Base-by-base conservation (phyloP, 805 yeast species). In the Limtongozyma cylindracea region DNA sequence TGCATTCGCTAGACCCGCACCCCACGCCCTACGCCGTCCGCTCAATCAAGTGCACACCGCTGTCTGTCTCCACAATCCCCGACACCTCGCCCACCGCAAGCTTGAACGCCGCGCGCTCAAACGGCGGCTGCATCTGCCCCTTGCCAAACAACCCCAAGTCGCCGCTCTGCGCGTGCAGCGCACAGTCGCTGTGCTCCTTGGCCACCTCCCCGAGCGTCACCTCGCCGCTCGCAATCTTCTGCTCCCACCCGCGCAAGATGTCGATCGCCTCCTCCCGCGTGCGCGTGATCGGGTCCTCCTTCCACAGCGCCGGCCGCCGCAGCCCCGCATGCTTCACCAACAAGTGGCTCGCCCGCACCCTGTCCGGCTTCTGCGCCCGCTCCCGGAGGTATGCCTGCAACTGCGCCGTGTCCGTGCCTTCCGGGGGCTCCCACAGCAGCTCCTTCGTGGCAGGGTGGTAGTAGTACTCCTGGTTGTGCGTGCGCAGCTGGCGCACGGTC, bases 91-190 rank as follows among this genome's bases (percentile, higher is more conserved):
- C 93, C 11, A 78, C 68, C 30, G 74, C 63, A 31, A 88, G 50
- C 4, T 47, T 67, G 41, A 73, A 84, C 2, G 93, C 69, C 2
- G 88, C 91, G 27, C 67, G 67, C 44, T 88, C 98, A 38, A 88
- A 88, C 26, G 71, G 49, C 17, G 93, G 93, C 44, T 88, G 96
- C 98, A 88, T 88, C 34, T 71, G 80, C 18, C 94, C 94, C 28
- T 57, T 65, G 12, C 73, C 77, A 38, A 88, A 88, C 37, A 49
- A 65, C 0, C 98, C 96, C 34, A 88, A 53, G 41, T 88, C 98
- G 20, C 98, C 98, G 11, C 80, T 78, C 36, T 74, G 67, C 21
- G 71, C 52, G 35, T 73, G 91, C 8, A 91, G 71, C 10, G 74
- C 61, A 43, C 95, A 80, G 40, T 84, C 98, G 29, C 91, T 70